Percentiles rank a stretch among this genome's conserved stretches.
phyloP scores from a whole-genome alignment of 257 asterid genomes.

The Petunia secreta region DNA sequence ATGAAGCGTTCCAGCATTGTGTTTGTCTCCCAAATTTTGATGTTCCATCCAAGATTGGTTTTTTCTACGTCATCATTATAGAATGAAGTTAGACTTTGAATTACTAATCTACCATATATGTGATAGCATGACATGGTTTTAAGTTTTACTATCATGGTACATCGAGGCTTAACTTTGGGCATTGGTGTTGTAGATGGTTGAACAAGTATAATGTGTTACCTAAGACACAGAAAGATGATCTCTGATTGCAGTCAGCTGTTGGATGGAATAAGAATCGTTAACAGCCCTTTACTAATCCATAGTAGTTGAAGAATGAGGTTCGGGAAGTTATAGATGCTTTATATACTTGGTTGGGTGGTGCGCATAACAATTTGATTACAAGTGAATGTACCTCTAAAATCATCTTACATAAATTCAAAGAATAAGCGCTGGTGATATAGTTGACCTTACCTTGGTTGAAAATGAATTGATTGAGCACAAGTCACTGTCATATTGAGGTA shows the following conservation, averaged over 20 bases:
- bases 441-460: slow-evolving; percentile 8
- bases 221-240: neutral
- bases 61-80: neutral
- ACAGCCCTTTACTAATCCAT: neutral
- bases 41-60: neutral
- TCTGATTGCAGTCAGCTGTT: neutral
- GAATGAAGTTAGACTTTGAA: neutral
- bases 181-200: neutral
- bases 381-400: neutral
- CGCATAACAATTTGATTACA: neutral
- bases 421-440: neutral
- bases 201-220: neutral
- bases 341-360: neutral
- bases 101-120: neutral
- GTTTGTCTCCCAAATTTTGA: neutral
- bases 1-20: neutral
- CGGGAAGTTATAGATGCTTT: neutral
- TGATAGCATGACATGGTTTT: neutral
- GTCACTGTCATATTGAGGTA: neutral
- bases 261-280: neutral
- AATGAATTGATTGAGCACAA: neutral
- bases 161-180: neutral
- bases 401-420: neutral
- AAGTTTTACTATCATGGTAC: neutral
- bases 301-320: neutral